Conservation (phyloP, 2,329 filamentous ascomycete genomes). For the Pleomassaria siparia region DNA sequence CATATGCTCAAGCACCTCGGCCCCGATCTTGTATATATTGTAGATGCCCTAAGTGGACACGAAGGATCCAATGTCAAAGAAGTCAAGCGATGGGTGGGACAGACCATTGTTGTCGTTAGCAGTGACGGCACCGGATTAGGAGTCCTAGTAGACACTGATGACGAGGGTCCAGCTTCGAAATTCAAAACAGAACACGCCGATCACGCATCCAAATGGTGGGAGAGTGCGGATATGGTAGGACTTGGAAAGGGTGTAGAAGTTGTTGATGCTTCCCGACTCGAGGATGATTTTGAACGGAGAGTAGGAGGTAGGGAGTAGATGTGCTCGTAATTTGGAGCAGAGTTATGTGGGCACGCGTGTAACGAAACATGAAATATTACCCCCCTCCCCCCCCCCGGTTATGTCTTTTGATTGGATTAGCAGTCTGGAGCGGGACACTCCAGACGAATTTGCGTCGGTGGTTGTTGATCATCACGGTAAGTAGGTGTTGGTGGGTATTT, state of each 20-base stretch:
- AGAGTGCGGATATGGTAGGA: constrained; percentile 77
- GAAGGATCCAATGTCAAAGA: constrained; percentile 74
- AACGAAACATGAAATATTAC: constrained; percentile 1
- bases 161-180: constrained; percentile 50
- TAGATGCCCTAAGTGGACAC: constrained; percentile 77
- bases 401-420: not conserved
- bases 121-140: constrained; percentile 46
- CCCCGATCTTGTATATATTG: constrained; percentile 84
- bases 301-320: constrained; percentile 62
- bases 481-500: not conserved
- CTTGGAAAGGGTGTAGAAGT: constrained; percentile 85
- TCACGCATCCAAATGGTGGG: constrained; percentile 68
- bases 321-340: not conserved
- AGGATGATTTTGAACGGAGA: constrained; percentile 83
- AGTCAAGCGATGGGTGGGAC: constrained; percentile 61
- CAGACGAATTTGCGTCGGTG: not conserved
- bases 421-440: not conserved
- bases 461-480: not conserved
- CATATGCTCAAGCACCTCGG: constrained; percentile 84
- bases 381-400: no score
- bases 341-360: not conserved
- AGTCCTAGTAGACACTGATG: constrained; percentile 61
- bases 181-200: constrained; percentile 30
- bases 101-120: constrained; percentile 62
- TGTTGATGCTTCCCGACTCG: constrained; percentile 77